Conservation (phyloP, 129 eudicot species). For the Solidago caesia region DNA sequence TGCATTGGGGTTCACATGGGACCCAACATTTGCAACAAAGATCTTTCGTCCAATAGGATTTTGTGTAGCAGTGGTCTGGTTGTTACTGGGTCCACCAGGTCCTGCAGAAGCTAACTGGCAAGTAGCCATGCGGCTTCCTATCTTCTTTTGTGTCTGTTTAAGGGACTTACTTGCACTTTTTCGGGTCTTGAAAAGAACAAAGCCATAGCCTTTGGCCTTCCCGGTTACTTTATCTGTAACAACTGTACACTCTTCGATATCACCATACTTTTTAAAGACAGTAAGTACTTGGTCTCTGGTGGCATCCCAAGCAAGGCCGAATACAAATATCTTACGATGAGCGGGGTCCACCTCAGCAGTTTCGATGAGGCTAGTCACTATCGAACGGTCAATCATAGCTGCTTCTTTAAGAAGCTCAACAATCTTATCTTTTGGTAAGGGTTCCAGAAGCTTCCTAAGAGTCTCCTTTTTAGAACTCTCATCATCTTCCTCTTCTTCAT, state of each 20-base stretch:
- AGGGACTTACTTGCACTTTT: slow-evolving; percentile 55
- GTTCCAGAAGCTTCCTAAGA: slow-evolving; percentile 61
- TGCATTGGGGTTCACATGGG: slow-evolving; percentile 48
- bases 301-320: slow-evolving; percentile 79
- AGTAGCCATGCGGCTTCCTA: slow-evolving; percentile 64
- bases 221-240: slow-evolving; percentile 71
- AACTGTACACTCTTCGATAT: slow-evolving; percentile 68
- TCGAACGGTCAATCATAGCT: slow-evolving; percentile 40
- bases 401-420: slow-evolving; percentile 56
- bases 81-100: slow-evolving; percentile 31
- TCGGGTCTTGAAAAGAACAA: slow-evolving; percentile 65
- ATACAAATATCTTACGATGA: slow-evolving; percentile 74
- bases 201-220: slow-evolving; percentile 71
- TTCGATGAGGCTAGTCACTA: slow-evolving; percentile 35
- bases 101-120: slow-evolving; percentile 82
- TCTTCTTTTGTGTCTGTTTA: slow-evolving; percentile 66
- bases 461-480: slow-evolving; percentile 53
- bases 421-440: slow-evolving; percentile 68
- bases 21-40: slow-evolving; percentile 65
- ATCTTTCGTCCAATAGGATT: slow-evolving; percentile 46
- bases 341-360: slow-evolving; percentile 75
- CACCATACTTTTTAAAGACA: slow-evolving; percentile 59
- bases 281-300: slow-evolving; percentile 61
- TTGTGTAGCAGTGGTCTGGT: slow-evolving; percentile 14
- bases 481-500: slow-evolving; percentile 30